Evolutionary conservation across 768 basidiomycete genomes (phyloP).

Genomic region (Panellus pusillus): DNA sequence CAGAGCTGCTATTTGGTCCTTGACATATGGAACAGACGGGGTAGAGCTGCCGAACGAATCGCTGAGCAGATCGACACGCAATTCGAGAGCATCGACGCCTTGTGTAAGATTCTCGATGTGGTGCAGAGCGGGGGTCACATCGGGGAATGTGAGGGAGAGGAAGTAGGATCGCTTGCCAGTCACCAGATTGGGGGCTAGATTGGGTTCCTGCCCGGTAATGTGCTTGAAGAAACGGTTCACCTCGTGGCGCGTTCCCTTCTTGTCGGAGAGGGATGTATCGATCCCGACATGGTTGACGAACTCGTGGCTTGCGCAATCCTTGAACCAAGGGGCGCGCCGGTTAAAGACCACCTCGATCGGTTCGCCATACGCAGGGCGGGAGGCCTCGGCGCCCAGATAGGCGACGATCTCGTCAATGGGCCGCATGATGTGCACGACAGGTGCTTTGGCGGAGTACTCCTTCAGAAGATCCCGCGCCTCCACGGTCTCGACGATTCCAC

Average conservation of each 20-base stretch:
- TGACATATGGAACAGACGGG: slow-evolving; percentile 71
- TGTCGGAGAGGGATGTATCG: slow-evolving; percentile 21
- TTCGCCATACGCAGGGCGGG: slow-evolving; percentile 88
- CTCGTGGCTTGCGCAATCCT: slow-evolving; percentile 76
- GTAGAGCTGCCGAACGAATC: slow-evolving; percentile 53
- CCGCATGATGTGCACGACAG: slow-evolving; percentile 83
- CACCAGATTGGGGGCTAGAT: slow-evolving; percentile 55
- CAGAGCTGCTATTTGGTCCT: slow-evolving; percentile 76
- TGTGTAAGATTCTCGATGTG: slow-evolving; percentile 71
- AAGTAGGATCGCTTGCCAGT: slow-evolving; percentile 79
- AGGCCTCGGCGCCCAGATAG: slow-evolving; percentile 74
- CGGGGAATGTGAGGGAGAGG: slow-evolving; percentile 89
- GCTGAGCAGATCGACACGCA: slow-evolving; percentile 88
- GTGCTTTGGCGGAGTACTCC: slow-evolving; percentile 61
- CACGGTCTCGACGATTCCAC: slow-evolving; percentile 89
- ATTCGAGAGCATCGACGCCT: slow-evolving; percentile 90
- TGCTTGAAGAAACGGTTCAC: slow-evolving; percentile 86
- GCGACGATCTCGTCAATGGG: slow-evolving; percentile 78
- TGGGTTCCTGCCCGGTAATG: slow-evolving; percentile 71
- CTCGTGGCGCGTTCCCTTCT: slow-evolving; percentile 53
- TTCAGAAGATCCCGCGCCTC: slow-evolving; percentile 72
- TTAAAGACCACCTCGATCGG: slow-evolving; percentile 79
- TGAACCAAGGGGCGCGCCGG: slow-evolving; percentile 85
- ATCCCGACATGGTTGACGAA: slow-evolving; percentile 73
- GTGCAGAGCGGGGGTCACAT: slow-evolving; percentile 67